A percentile compares a stretch with the other conserved stretches of the same genome.
phyloP scores from a whole-genome alignment of 2,329 filamentous ascomycete species.

The Magnaporthiopsis rhizophila region DNA sequence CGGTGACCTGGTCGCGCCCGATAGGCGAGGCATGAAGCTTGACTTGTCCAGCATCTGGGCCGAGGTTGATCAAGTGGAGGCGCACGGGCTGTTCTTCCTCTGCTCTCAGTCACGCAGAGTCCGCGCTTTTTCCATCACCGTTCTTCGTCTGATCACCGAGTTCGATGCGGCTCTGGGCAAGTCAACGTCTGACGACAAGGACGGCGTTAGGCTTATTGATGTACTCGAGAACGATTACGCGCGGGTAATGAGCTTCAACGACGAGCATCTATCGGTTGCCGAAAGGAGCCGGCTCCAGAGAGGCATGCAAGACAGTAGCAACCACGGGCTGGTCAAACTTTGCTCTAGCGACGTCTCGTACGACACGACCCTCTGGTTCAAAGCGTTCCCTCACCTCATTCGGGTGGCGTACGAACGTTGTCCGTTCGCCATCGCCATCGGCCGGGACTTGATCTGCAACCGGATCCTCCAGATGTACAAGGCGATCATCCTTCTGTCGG shows the following conservation, averaged over 20 bases:
- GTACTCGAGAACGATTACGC: conserved; percentile 87
- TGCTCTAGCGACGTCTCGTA: conserved; percentile 94
- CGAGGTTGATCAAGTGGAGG: conserved; percentile 93
- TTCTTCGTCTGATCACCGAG: conserved; percentile 83
- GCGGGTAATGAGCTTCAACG: conserved; percentile 83
- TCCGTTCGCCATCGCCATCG: conserved; percentile 82
- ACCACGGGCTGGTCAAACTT: conserved; percentile 80
- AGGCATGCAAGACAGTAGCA: conserved; percentile 76
- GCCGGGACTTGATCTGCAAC: conserved; percentile 86
- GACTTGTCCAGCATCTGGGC: conserved; percentile 84
- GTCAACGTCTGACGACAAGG: conserved; percentile 45
- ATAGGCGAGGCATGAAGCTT: conserved; percentile 66
- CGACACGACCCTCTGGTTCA: conserved; percentile 93
- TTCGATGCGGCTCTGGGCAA: conserved; percentile 87
- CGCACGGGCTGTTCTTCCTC: conserved; percentile 92
- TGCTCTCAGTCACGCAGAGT: conserved; percentile 92
- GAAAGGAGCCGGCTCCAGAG: conserved; percentile 88
- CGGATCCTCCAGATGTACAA: conserved; percentile 90
- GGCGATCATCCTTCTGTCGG: conserved; percentile 69
- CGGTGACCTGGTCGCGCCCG: conserved; percentile 41
- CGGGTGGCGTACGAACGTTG: conserved; percentile 85
- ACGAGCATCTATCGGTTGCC: conserved; percentile 83
- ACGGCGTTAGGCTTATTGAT: conserved; percentile 66
- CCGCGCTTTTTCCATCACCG: conserved; percentile 82
- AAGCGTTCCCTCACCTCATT: conserved; percentile 93